Evolutionary conservation across 257 asterid genomes (phyloP), one percentile per base, ranked within the genome.

Genomic region (Verbascum thapsus): DNA sequence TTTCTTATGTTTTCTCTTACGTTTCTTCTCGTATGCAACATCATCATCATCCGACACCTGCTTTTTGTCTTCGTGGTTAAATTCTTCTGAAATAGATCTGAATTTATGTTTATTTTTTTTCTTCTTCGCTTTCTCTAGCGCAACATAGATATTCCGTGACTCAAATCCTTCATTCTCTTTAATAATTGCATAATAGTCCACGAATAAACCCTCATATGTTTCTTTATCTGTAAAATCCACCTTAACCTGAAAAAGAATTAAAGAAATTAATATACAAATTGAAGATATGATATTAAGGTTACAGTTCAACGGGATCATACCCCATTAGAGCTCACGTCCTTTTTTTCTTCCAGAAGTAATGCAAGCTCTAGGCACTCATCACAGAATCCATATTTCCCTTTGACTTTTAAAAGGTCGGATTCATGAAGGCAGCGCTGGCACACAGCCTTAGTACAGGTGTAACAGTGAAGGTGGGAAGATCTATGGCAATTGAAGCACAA

Each of bases 351-450:
- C 45, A 92, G 76, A 64, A 92, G 84, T 58, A 82, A 45, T 13
- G 76, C 94, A 45, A 89, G 87, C 66, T 75, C 58, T 64, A 83
- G 77, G 79, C 99, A 92, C 41, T 4, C 4, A 11, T 58, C 15
- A 77, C 99, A 92, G 73, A 92, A 87, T 19, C 99, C 99, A 63
- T 66, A 55, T 50, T 73, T 65, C 53, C 81, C 89, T 78, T 80
- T 87, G 51, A 89, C 71, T 39, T 10, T 75, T 18, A 55, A 61
- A 70, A 89, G 75, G 9, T 66, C 70, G 6, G 75, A 41, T 11
- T 7, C 16, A 12, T 39, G 35, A 64, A 68, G 69, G 83, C 99
- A 92, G 66, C 40, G 72, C 13, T 53, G 70, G 80, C 99, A 92
- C 8, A 77, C 74, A 42, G 95, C 80, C 5, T 26, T 63, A 47